Percentiles rank a stretch among this genome's conserved stretches.
Evolutionary conservation across 2,329 filamentous ascomycete species (phyloP).

Genomic region (Fusarium scirpi): DNA sequence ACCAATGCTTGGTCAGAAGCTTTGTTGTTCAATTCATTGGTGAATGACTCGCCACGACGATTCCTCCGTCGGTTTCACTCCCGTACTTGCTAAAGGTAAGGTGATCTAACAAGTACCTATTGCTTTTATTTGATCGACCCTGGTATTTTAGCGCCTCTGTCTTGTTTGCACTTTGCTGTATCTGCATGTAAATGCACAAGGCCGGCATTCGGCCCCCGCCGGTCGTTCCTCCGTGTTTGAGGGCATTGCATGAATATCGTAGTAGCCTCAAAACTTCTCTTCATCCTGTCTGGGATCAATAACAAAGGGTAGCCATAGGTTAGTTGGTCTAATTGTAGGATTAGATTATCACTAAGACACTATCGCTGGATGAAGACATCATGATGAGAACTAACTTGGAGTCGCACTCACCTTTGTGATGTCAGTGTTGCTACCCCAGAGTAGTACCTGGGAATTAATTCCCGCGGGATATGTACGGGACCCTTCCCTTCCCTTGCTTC

Average conservation of each 20-base stretch:
- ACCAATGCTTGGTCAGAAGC: background rate
- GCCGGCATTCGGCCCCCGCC: conserved; percentile 44
- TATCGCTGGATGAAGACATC: background rate
- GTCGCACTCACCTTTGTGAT: background rate
- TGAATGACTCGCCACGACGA: conserved; percentile 34
- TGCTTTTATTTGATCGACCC: conserved; percentile 7
- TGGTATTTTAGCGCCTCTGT: conserved; percentile 27
- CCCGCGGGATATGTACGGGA: background rate
- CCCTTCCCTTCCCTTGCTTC: background rate
- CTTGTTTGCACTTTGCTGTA: conserved; percentile 34
- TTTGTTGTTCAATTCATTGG: conserved; percentile 16
- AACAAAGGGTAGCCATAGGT: background rate
- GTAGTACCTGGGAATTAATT: background rate
- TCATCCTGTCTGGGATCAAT: conserved; percentile 1
- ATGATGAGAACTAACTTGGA: background rate
- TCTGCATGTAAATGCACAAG: conserved; percentile 44
- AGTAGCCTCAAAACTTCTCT: conserved; percentile 10
- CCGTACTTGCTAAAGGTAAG: conserved; percentile 2
- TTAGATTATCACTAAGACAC: background rate
- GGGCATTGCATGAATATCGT: conserved; percentile 4
- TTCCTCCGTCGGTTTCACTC: conserved; percentile 23
- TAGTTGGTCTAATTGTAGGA: background rate
- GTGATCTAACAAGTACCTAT: background rate
- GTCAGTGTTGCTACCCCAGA: background rate
- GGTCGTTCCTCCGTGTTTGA: conserved; percentile 32